These are phyloP conservation scores for Westerdykella aurantiaca DNA, from an alignment of 2,329 filamentous ascomycete genomes.

Conservation along the genomic window DNA sequence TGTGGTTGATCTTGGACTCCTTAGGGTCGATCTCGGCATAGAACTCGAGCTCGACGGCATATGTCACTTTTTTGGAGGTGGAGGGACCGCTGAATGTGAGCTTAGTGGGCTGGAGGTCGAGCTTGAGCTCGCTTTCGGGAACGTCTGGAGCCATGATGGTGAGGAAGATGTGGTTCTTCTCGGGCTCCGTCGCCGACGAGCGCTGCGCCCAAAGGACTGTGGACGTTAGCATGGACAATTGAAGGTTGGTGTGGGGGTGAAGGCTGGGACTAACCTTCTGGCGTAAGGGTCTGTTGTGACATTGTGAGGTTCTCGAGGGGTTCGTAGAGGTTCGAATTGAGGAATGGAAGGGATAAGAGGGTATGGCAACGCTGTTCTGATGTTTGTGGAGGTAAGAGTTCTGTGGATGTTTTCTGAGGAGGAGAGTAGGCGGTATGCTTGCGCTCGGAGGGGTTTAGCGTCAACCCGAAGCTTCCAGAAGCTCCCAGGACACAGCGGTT, in stretches of 20 bases:
- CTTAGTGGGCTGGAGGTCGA: slow-evolving; percentile 72
- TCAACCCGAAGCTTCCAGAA: no score
- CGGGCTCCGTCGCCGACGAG: slow-evolving; percentile 70
- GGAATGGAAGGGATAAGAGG: neutral
- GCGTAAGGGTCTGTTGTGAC: slow-evolving; percentile 28
- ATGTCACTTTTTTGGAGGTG: slow-evolving; percentile 76
- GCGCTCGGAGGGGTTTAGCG: slow-evolving; percentile 1
- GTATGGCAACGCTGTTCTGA: neutral
- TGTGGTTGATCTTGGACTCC: slow-evolving; percentile 83
- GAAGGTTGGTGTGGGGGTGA: slow-evolving; percentile 4
- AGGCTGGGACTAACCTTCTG: slow-evolving; percentile 38
- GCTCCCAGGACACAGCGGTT: no score
- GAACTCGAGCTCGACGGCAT: slow-evolving; percentile 80
- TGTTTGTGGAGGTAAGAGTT: neutral
- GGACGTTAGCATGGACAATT: slow-evolving; percentile 14
- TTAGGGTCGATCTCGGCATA: slow-evolving; percentile 84
- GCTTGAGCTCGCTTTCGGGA: slow-evolving; percentile 65
- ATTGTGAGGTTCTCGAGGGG: slow-evolving; percentile 13
- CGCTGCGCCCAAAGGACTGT: slow-evolving; percentile 97
- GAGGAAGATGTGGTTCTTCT: slow-evolving; percentile 93
- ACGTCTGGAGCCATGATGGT: slow-evolving; percentile 88
- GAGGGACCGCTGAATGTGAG: slow-evolving; percentile 81
- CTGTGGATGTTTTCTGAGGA: neutral
- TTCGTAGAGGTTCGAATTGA: neutral
- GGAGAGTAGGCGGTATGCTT: neutral